phyloP scores from a whole-genome alignment of 305 asterid species.

The Fraxinus platypoda region DNA sequence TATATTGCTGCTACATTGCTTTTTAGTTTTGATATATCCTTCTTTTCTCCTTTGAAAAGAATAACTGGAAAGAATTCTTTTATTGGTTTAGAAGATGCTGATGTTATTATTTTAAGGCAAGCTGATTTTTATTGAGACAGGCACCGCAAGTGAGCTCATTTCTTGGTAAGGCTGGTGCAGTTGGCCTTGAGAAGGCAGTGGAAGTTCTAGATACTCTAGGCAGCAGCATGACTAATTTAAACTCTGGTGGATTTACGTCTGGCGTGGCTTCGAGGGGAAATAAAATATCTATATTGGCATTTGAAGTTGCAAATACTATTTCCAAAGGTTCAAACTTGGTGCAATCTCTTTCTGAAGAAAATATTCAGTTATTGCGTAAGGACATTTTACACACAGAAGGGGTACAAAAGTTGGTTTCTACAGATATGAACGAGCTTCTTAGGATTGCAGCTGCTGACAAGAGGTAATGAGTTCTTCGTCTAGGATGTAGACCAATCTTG shows the following conservation, averaged over 20 bases:
- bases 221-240: conserved; percentile 91
- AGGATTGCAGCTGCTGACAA: conserved; percentile 92
- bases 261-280: conserved; percentile 75
- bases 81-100: conserved; percentile 1
- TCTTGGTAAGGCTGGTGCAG: conserved; percentile 91
- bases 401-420: conserved; percentile 77
- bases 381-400: conserved; percentile 82
- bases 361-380: conserved; percentile 59
- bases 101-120: conserved; percentile 4
- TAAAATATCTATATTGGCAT: conserved; percentile 72
- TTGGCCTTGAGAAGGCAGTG: conserved; percentile 81
- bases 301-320: conserved; percentile 95
- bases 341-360: conserved; percentile 84
- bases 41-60: background rate
- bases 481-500: background rate
- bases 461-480: conserved; percentile 41
- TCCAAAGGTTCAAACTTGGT: conserved; percentile 78
- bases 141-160: conserved; percentile 73
- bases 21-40: background rate
- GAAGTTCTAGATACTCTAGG: conserved; percentile 87
- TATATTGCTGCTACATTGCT: background rate
- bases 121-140: conserved; percentile 37
- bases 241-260: conserved; percentile 76
- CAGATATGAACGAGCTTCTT: conserved; percentile 81
- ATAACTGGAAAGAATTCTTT: background rate